Base-by-base conservation (phyloP, 441 rosid species). In the Euphorbia celastroides region DNA sequence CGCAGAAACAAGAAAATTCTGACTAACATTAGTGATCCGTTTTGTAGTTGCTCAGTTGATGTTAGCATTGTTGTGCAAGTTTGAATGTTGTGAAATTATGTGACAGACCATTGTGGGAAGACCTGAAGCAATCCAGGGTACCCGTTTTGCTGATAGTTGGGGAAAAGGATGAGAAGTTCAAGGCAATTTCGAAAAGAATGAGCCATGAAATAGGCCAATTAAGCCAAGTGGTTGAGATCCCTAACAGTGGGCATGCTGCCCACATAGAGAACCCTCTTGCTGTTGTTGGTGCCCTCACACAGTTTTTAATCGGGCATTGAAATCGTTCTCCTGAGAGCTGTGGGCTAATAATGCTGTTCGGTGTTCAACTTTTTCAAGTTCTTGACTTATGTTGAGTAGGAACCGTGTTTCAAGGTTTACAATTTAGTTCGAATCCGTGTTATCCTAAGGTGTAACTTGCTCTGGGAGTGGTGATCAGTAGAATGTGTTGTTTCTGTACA, bases 31-130 rank as follows among this genome's bases (percentile, higher is more conserved):
- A n/a, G n/a, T n/a, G n/a, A n/a, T n/a, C n/a, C n/a, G n/a, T n/a
- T n/a, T n/a, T n/a, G n/a, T n/a, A n/a, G n/a, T n/a, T n/a, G n/a
- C n/a, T n/a, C n/a, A n/a, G n/a, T n/a, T n/a, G n/a, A n/a, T 32
- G 16, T 32, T 63, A 16, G 0, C 7, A 27, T 13, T 61, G 11
- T 26, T 22, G 12, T 19, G 16, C 5, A 0, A 12, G n/a, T 25
- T 17, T 1, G 22, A 8, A 19, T 61, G 38, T 23, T 41, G 32
- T 10, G 41, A 57, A 20, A 54, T 57, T 41, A 38, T 27, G 2
- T 48, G 66, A n/a, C 64, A 93, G 99, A 79, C 60, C 99, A 67
- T 73, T 93, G 74, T 91, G 99, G 99, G 88, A 85, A 75, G 92
- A 88, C 72, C 65, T 93, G 82, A 86, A 80, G 80, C 79, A 77